Conservation (phyloP, 805 yeast genomes). For the Saccharomycodes ludwigii region DNA sequence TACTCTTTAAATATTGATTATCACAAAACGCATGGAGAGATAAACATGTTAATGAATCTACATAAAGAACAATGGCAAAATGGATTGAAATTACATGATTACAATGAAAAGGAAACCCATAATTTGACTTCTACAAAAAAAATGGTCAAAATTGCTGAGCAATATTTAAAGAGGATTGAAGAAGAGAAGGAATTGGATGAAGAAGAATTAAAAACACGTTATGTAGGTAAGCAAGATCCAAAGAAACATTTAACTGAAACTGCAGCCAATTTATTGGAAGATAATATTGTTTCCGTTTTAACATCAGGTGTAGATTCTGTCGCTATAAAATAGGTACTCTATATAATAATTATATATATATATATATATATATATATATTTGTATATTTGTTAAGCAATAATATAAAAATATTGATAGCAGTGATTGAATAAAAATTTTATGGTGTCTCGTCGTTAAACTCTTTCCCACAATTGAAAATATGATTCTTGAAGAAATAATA, state of each 20-base stretch:
- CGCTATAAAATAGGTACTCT: slow-evolving; percentile 52
- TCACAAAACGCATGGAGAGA: slow-evolving; percentile 83
- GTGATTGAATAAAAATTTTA: neutral
- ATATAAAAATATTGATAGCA: neutral
- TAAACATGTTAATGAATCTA: slow-evolving; percentile 83
- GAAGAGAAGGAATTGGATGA: slow-evolving; percentile 85
- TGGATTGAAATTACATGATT: slow-evolving; percentile 71
- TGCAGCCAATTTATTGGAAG: slow-evolving; percentile 77
- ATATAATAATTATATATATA: slow-evolving; percentile 1
- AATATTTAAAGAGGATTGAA: slow-evolving; percentile 76
- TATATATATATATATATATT: neutral
- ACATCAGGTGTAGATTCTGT: slow-evolving; percentile 85
- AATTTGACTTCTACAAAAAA: slow-evolving; percentile 61
- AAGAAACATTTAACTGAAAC: slow-evolving; percentile 91
- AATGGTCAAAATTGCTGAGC: slow-evolving; percentile 83
- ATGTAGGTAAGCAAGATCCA: slow-evolving; percentile 97
- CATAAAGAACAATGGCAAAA: slow-evolving; percentile 95
- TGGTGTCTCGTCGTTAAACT: slow-evolving; percentile 1
- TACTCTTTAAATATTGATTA: slow-evolving; percentile 92
- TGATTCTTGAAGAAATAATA: slow-evolving; percentile 49
- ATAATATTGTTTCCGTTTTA: slow-evolving; percentile 74
- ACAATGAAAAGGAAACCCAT: slow-evolving; percentile 60
- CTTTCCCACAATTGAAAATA: slow-evolving; percentile 59
- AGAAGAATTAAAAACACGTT: slow-evolving; percentile 86
- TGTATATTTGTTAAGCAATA: slow-evolving; percentile 3